phyloP scores from a whole-genome alignment of 306 rosid species.

The Fagus sylvatica region DNA sequence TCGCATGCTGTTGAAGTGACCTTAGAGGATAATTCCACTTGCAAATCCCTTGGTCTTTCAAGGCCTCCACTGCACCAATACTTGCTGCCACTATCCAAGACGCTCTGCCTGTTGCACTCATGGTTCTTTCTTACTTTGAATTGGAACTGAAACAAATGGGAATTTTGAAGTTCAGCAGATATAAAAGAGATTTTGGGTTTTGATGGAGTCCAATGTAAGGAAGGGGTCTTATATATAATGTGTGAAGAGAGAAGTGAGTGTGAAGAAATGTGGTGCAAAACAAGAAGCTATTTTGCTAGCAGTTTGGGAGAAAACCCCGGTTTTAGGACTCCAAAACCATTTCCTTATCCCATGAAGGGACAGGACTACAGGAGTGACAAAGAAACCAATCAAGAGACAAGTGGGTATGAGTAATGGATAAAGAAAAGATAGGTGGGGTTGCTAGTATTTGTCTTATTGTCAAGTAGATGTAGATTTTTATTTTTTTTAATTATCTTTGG shows the following conservation, averaged over 20 bases:
- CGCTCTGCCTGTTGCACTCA: constrained; percentile 25
- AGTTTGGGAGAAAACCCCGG: not conserved
- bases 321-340: not conserved
- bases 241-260: not conserved
- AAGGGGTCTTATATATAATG: not conserved
- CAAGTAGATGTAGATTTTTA: no score
- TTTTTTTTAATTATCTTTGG: no score
- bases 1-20: constrained; percentile 28
- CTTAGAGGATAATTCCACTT: constrained; percentile 29
- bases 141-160: not conserved
- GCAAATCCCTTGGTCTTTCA: constrained; percentile 37
- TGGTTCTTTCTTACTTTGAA: not conserved
- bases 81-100: constrained; percentile 29
- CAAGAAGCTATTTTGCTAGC: not conserved
- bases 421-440: no score
- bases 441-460: not conserved
- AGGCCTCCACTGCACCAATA: constrained; percentile 34
- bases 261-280: not conserved
- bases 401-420: no score
- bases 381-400: no score
- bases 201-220: not conserved
- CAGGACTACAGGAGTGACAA: no score
- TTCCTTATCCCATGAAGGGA: no score
- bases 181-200: not conserved
- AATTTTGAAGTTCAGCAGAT: not conserved